phyloP scores from a whole-genome alignment of 148 eudicot species.

The Dianthus caryophyllus region DNA sequence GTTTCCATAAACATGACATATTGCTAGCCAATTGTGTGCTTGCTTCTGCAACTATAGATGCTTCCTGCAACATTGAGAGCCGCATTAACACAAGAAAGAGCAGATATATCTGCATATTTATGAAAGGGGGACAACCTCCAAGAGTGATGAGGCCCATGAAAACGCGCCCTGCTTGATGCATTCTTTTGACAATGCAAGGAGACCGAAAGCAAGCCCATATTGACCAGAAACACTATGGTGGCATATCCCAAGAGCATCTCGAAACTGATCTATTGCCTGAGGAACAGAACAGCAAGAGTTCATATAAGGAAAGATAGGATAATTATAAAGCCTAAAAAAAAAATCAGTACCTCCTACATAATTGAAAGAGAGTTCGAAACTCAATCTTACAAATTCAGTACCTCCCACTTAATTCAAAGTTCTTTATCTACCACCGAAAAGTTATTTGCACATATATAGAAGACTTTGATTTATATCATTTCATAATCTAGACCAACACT shows the following conservation, averaged over 20 bases:
- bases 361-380: background rate
- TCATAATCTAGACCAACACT: background rate
- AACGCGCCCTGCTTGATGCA: slow-evolving; percentile 76
- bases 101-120: background rate
- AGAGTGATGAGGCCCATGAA: slow-evolving; percentile 85
- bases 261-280: slow-evolving; percentile 87
- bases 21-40: slow-evolving; percentile 58
- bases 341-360: background rate
- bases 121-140: slow-evolving; percentile 55
- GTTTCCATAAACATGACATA: slow-evolving; percentile 82
- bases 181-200: slow-evolving; percentile 81
- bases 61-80: slow-evolving; percentile 51
- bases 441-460: background rate
- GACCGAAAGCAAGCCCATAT: slow-evolving; percentile 89
- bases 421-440: background rate
- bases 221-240: slow-evolving; percentile 64
- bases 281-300: background rate
- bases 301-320: background rate
- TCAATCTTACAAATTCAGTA: background rate
- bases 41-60: slow-evolving; percentile 47
- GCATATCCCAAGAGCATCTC: slow-evolving; percentile 54
- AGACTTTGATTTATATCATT: background rate
- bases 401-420: background rate
- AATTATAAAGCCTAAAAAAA: background rate
- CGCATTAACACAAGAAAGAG: slow-evolving; percentile 13